Conservation (phyloP, 2,329 filamentous ascomycete species). For the Diaporthe batatas region DNA sequence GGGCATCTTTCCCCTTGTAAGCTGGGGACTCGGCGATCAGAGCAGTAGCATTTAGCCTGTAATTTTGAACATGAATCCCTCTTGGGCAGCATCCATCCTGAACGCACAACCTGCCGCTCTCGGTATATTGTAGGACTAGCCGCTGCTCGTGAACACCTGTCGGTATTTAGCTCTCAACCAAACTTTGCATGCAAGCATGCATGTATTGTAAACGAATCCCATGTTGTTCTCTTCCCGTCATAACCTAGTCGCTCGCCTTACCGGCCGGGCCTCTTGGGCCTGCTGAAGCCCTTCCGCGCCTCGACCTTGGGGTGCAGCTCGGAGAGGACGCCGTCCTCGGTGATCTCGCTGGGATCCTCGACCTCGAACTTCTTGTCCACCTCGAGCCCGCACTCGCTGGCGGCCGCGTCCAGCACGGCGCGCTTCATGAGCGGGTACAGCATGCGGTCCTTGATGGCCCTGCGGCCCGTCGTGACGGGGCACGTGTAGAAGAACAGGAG, state of each 20-base stretch:
- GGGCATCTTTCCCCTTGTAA: not conserved
- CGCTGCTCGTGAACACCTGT: not conserved
- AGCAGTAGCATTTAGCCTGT: conserved; percentile 34
- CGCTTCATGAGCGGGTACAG: conserved; percentile 81
- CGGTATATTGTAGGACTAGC: not conserved
- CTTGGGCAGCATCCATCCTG: not conserved
- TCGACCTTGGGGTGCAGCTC: conserved; percentile 78
- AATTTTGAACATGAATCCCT: not conserved
- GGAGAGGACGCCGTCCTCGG: conserved; percentile 72
- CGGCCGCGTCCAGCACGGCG: conserved; percentile 75
- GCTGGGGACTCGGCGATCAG: conserved; percentile 18
- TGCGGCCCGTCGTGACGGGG: conserved; percentile 73
- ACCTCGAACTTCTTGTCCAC: conserved; percentile 80
- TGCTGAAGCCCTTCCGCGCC: conserved; percentile 77
- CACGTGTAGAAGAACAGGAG: conserved; percentile 88
- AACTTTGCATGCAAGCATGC: not conserved
- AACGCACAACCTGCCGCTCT: not conserved
- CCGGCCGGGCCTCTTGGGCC: conserved; percentile 84
- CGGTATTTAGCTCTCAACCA: not conserved
- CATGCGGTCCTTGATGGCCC: conserved; percentile 86
- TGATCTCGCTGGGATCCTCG: conserved; percentile 78
- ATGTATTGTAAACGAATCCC: not conserved
- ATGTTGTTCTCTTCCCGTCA: not conserved
- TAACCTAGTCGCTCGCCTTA: conserved; percentile 45
- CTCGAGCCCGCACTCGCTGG: conserved; percentile 73